Evolutionary conservation across 2,329 filamentous ascomycete species (phyloP).

Genomic region (Calycina herbarum): DNA sequence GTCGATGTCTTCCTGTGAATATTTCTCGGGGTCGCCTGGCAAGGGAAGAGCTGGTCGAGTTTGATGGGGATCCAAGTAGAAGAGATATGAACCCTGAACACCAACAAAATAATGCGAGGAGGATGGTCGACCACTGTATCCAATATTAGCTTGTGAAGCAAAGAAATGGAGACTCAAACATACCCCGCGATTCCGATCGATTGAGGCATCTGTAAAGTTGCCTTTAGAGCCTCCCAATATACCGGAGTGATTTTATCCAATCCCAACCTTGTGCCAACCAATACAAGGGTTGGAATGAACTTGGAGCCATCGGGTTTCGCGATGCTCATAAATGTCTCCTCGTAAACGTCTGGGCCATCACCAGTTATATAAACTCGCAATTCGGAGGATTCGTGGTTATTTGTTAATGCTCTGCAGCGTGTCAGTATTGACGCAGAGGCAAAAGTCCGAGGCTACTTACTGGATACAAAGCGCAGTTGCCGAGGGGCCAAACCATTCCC

Average conservation of each 20-base stretch:
- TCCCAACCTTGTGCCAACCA: constrained; percentile 85
- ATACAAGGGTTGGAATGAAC: constrained; percentile 83
- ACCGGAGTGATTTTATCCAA: constrained; percentile 93
- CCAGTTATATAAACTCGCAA: constrained; percentile 86
- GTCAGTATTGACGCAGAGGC: constrained; percentile 18
- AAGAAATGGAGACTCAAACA: constrained; percentile 21
- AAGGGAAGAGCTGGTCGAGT: constrained; percentile 75
- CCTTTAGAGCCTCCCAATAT: constrained; percentile 91
- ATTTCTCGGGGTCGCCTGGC: constrained; percentile 54
- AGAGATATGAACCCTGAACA: constrained; percentile 74
- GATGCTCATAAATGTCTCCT: constrained; percentile 79
- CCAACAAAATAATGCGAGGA: constrained; percentile 74
- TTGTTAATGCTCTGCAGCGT: constrained; percentile 66
- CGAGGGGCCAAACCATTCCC: constrained; percentile 98
- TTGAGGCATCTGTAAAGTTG: constrained; percentile 81
- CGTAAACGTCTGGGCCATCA: constrained; percentile 88
- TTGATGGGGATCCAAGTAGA: constrained; percentile 92
- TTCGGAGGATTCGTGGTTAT: constrained; percentile 58
- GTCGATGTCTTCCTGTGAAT: constrained; percentile 71
- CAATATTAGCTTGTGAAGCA: constrained; percentile 14
- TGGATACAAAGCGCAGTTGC: constrained; percentile 93
- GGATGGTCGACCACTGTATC: constrained; percentile 77
- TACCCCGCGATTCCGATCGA: constrained; percentile 96
- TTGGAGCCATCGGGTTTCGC: constrained; percentile 64
- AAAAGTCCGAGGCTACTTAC: constrained; percentile 50